These are phyloP conservation scores for Penicillium brasilianum DNA, from an alignment of 2,329 filamentous ascomycete genomes.

Conservation along the genomic window DNA sequence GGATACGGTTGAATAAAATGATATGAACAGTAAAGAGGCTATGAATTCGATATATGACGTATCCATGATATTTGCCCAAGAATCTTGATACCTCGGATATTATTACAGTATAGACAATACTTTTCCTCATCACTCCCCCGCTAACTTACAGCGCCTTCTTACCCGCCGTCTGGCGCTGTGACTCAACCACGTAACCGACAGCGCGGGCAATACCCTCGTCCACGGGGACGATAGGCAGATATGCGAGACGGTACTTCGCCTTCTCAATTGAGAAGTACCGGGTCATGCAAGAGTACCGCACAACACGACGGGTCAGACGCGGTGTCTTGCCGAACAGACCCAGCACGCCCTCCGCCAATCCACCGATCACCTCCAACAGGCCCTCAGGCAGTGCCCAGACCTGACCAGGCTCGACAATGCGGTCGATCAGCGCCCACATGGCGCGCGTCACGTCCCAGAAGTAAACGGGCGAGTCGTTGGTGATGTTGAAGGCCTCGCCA, in stretches of 20 bases:
- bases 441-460: conserved; percentile 88
- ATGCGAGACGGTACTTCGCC: conserved; percentile 52
- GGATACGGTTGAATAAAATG: neutral
- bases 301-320: conserved; percentile 50
- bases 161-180: conserved; percentile 37
- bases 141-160: conserved; percentile 48
- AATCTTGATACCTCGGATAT: conserved; percentile 6
- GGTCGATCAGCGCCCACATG: conserved; percentile 67
- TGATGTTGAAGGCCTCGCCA: conserved; percentile 88
- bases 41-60: neutral
- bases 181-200: conserved; percentile 49
- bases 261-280: conserved; percentile 55
- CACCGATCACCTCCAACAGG: conserved; percentile 47
- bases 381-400: conserved; percentile 50
- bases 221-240: conserved; percentile 50
- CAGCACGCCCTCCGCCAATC: conserved; percentile 48
- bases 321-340: conserved; percentile 52
- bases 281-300: conserved; percentile 56
- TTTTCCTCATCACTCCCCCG: conserved; percentile 14
- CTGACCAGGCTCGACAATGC: conserved; percentile 49
- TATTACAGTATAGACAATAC: conserved; percentile 30
- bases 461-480: conserved; percentile 85
- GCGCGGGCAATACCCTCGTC: conserved; percentile 54
- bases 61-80: conserved; percentile 11
- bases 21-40: too few species aligned